Evolutionary conservation across 2,329 filamentous ascomycete species (phyloP), one percentile per base, ranked within the genome.

Genomic region (Beauveria pseudobassiana): DNA sequence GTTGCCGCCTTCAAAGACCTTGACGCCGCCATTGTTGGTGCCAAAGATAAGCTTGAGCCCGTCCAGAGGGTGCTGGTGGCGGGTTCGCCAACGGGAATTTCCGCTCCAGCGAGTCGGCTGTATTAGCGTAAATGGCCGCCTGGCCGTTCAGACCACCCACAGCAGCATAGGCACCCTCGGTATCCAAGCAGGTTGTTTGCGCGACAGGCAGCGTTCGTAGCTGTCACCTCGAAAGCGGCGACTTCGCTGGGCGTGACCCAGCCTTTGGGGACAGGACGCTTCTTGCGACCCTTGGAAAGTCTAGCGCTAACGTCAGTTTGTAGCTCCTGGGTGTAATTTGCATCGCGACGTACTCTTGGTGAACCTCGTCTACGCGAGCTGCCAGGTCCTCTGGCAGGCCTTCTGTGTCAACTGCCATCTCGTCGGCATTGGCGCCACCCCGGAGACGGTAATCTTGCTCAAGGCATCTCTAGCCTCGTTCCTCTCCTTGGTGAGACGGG

Each of bases 381-480:
- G 85, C 79, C 54, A 97, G 78, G 16, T 83, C 82, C 50, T 89
- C 87, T 3, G 93, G 87, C 38, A 99, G 79, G 26, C 84, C 85
- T 68, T 92, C 86, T 59, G 83, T 86, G 72, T 99, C 95, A 20
- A 99, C 87, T 67, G 95, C 90, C 95, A 99, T 99, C 20, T 88
- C 88, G 73, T 98, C 95, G 30, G 87, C 90, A 68, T 85, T 82
- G 12, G 75, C 76, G 3, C 77, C 76, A 62, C 74, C 74, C 77
- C 77, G 28, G 86, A 86, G 50, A 97, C 86, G 2, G 90, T 90
- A 16, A 98, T 84, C 72, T 90, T 91, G 42, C 91, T 91, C 57
- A 99, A 78, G 16, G 95, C 91, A 75, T 95, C 89, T 66, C 93
- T 84, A 51, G 95, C 93, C 74, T 98, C 93, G 69, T 99, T 93